Percentiles rank a stretch among this genome's conserved stretches.
Conservation (phyloP, 495 filamentous ascomycete species). For the Talaromyces trachyspermus region DNA sequence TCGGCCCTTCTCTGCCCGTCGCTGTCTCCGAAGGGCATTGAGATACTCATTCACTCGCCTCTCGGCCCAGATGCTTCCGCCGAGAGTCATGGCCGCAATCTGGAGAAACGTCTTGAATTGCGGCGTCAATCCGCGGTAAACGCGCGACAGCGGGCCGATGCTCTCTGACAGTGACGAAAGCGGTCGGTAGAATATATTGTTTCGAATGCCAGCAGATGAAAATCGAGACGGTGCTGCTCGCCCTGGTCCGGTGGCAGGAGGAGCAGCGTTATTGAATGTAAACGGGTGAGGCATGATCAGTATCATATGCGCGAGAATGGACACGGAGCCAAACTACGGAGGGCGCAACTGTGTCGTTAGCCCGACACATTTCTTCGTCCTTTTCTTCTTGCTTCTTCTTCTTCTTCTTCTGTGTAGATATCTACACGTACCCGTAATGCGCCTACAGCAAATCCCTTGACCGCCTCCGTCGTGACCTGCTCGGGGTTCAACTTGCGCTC, state of each 20-base stretch:
- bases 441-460: constrained; percentile 38
- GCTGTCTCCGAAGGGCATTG: constrained; percentile 41
- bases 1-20: constrained; percentile 49
- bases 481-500: constrained; percentile 32
- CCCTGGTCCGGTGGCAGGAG: constrained; percentile 14
- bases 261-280: constrained; percentile 23
- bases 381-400: too few species aligned
- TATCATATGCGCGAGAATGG: constrained; percentile 43
- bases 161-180: constrained; percentile 38
- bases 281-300: constrained; percentile 39
- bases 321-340: constrained; percentile 38
- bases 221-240: constrained; percentile 24
- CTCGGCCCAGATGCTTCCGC: constrained; percentile 80
- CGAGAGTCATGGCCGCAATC: constrained; percentile 80
- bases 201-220: constrained; percentile 29
- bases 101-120: constrained; percentile 93
- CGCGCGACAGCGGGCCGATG: constrained; percentile 47
- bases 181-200: constrained; percentile 35
- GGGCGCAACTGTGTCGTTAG: neutral
- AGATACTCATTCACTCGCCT: constrained; percentile 60
- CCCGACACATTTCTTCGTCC: too few species aligned
- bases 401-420: too few species aligned
- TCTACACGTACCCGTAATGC: constrained; percentile 33
- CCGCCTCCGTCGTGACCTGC: constrained; percentile 33
- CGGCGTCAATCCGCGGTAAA: constrained; percentile 76